Evolutionary conservation across 306 rosid genomes (phyloP), one percentile per base, ranked within the genome.

Genomic region (Alnus glutinosa): DNA sequence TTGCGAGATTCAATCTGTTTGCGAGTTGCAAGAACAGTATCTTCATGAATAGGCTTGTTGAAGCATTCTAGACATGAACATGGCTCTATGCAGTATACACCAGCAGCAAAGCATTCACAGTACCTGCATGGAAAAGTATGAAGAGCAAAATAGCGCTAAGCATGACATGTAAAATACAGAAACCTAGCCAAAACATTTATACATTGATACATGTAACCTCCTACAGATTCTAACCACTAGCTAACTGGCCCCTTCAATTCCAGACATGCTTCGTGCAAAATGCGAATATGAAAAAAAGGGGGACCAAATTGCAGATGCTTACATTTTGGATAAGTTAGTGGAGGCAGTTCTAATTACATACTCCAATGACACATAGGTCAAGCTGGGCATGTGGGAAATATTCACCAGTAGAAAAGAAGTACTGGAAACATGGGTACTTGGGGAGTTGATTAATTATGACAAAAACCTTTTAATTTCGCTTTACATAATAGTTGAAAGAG

Each of bases 21-120:
- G 76, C 97, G 98, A 80, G 95, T 84, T 79, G 91, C 86, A 79
- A 86, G 89, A 79, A 94, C 97, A 11, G 87, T 85, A 55, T 94
- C 96, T 80, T 89, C 94, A 77, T 92, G 91, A 70, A 92, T 89
- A 70, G 90, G 94, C 63, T 91, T 91, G 89, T 92, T 95, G 84
- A 91, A 87, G 84, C 98, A 95, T 7, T 91, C 92, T 52, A 81
- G 92, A 81, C 98, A 95, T 28, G 93, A 80, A 79, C 97, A 95
- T 57, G 97, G 88, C 78, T 91, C 98, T 74, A 83, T 89, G 86
- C 98, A 95, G 89, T 91, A 95, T 73, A 89, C 97, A 76, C 97
- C 97, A 18, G 97, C 96, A 36, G 97, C 97, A 87, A 95, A 92
- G 87, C 98, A 92, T 86, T 89, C 96, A 51, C 98, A 92, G 80